Base-by-base conservation (phyloP, 768 basidiomycete species). In the Amanita muscaria region DNA sequence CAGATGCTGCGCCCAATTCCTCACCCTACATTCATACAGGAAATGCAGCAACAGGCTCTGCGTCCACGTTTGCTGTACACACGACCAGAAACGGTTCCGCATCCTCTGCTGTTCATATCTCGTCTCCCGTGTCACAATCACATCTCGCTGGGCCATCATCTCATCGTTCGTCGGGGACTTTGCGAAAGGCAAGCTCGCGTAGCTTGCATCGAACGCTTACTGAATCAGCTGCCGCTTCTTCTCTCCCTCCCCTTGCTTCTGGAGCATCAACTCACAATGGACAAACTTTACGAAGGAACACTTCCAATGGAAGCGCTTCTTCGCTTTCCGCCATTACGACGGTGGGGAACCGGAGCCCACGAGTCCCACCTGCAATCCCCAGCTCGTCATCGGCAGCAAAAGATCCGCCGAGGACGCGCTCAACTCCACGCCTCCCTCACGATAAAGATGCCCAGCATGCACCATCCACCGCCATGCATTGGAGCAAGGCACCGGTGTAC, bases 401-500 rank as follows among this genome's bases (percentile, higher is more conserved):
- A 16, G 40, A 33, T 12, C 21, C 51, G 46, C 67, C 57, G 22
- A 69, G 65, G 30, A 52, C 63, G n/a, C 68, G 74, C 10, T 60
- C 62, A 15, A 74, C 62, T 4, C 84, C 85, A 2, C 73, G 72
- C 16, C 57, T 87, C 9, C 79, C 81, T 1, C 73, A 83, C 51
- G 74, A 70, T 41, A 72, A 74, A 55, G 72, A 83, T 32, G 76
- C 68, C 4, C 68, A 74, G 40, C 65, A 66, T 25, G 80, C 77
- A 0, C 79, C 88, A 1, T 76, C 83, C 40, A 86, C 87, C 1
- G 66, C 73, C 29, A 87, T 89, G 81, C 81, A 91, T 59, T 91
- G 88, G 88, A 84, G 83, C 56, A 72, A 73, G 42, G 88, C 88
- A 0, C 86, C 88, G 0, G 82, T 86, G 15, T 83, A 81, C 59